A percentile compares a stretch with the other conserved stretches of the same genome.
These are phyloP conservation scores for Pyrenochaeta sp. DNA, from an alignment of 2,329 filamentous ascomycete genomes.

Conservation along the genomic window DNA sequence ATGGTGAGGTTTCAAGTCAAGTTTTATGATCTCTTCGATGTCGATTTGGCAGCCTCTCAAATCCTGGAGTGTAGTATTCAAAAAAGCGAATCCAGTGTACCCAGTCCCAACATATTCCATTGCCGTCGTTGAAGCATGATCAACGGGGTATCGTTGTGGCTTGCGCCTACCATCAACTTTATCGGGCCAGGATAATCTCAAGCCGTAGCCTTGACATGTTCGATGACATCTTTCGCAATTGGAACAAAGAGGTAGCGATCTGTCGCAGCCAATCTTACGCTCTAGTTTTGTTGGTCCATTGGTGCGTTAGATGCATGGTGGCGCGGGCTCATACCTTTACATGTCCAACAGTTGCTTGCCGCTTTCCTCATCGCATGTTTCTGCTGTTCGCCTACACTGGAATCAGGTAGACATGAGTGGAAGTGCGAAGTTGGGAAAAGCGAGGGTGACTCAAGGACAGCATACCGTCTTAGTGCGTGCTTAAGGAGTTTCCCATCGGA, in stretches of 20 bases:
- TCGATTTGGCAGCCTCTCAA: no score
- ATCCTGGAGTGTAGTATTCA: slow-evolving; percentile 26
- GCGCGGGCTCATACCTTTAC: slow-evolving; percentile 45
- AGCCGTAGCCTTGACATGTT: slow-evolving; percentile 54
- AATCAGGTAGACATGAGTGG: no score
- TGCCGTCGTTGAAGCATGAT: no score
- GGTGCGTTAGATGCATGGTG: slow-evolving; percentile 1
- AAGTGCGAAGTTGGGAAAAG: no score
- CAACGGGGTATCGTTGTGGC: slow-evolving; percentile 39
- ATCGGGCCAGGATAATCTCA: slow-evolving; percentile 59
- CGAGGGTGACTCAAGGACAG: no score
- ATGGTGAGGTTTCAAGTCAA: no score
- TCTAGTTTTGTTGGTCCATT: slow-evolving; percentile 39
- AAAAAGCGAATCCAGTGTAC: slow-evolving; percentile 24
- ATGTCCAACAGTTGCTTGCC: slow-evolving; percentile 51
- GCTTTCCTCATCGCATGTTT: slow-evolving; percentile 17
- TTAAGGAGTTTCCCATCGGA: no score
- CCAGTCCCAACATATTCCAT: no score
- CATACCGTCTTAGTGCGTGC: no score
- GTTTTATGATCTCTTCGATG: no score
- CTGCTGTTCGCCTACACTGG: no score
- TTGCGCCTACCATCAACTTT: slow-evolving; percentile 55
- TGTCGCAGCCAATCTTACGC: slow-evolving; percentile 59
- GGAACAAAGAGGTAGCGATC: slow-evolving; percentile 52
- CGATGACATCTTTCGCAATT: slow-evolving; percentile 55